These are phyloP conservation scores for Blastocystis sp. DNA, from an alignment of 352 stramenopile genomes.

Conservation along the genomic window DNA sequence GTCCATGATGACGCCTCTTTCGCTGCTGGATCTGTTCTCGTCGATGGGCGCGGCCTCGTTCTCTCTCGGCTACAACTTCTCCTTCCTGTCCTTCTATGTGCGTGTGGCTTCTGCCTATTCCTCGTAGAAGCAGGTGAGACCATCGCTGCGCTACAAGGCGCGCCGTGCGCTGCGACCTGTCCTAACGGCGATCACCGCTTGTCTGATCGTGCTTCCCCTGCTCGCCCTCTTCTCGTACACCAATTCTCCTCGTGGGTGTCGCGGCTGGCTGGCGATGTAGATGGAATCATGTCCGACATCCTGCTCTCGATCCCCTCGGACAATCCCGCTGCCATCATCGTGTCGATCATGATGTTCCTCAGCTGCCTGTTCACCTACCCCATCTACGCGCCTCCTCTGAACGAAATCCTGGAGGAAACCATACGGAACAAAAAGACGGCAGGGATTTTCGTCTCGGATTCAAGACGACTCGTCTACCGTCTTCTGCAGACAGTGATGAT, in stretches of 20 bases:
- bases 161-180: background rate
- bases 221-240: conserved; percentile 16
- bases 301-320: conserved; percentile 11
- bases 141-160: background rate
- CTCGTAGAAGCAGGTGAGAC: conserved; percentile 41
- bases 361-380: conserved; percentile 54
- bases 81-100: conserved; percentile 50
- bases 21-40: background rate
- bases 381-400: conserved; percentile 44
- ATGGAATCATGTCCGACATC: conserved; percentile 23
- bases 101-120: background rate
- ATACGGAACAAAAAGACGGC: conserved; percentile 19
- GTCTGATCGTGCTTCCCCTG: background rate
- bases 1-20: conserved; percentile 2
- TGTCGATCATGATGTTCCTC: conserved; percentile 57
- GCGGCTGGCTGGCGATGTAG: background rate
- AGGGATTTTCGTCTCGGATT: conserved; percentile 19
- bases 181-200: conserved; percentile 8
- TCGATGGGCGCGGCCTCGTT: conserved; percentile 50
- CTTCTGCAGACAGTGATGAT: conserved; percentile 27
- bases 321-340: background rate
- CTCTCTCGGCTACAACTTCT: conserved; percentile 53
- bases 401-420: conserved; percentile 48
- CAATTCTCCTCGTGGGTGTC: background rate
- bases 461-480: conserved; percentile 13